Base-by-base conservation (phyloP, 23 red algal species). In the Gracilaria caudata region DNA sequence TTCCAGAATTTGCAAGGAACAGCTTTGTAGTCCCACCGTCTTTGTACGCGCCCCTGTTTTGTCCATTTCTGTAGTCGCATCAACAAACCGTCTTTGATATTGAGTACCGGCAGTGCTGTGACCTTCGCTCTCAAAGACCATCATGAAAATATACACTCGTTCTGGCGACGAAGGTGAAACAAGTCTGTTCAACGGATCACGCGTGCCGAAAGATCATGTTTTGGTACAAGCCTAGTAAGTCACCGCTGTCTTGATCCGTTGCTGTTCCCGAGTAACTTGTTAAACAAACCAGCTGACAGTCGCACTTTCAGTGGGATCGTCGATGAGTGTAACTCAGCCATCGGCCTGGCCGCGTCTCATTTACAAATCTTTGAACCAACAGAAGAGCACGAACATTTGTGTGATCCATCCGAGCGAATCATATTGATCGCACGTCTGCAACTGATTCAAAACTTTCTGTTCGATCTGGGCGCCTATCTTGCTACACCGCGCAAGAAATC, bases 121-220 rank as follows among this genome's bases (percentile, higher is more conserved):
- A 24, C 21, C 7, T 60, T 4, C 25, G 23, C 0, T 66, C 0
- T 57, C 61, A 19, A 26, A 66, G 30, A 11, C 30, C 35, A 30
- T 16, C 19, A 94, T 98, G 87, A 93, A 94, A 64, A 82, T 98
- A 37, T 98, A 98, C 79, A 98, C 95, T 14, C 37, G 77, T 36
- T 91, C 95, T 57, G 95, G 95, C 45, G 95, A 98, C 59, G 84
- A 72, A 12, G 95, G 95, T 8, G 68, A 70, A 51, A 94, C 95
- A 26, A 98, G 95, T 51, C 64, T 98, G 21, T 94, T 98, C 79
- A 93, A 89, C 38, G 95, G 95, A 44, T 54, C 68, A 65, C 75
- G 93, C 23, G 93, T 95, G 7, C 68, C 93, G 65, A 95, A 95
- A 36, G 54, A 90, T 34, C 55, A 95, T 25, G 38, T 68, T 37